Evolutionary conservation across 441 rosid genomes (phyloP).

Genomic region (Kokia cookei): DNA sequence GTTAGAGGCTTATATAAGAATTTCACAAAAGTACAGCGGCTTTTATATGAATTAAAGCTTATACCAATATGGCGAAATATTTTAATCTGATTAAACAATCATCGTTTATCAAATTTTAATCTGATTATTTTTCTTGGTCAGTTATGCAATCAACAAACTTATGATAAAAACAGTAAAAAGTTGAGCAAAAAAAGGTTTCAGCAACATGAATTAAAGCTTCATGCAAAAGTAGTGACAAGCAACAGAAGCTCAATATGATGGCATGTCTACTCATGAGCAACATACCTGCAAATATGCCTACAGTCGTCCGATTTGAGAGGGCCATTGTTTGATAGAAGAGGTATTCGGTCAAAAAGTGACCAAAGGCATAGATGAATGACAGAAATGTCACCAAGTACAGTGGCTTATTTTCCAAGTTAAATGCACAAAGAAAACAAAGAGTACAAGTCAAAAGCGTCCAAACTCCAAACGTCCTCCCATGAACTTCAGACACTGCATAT

Average conservation of each 20-base stretch:
- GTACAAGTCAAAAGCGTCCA: slow-evolving; percentile 96
- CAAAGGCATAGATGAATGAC: slow-evolving; percentile 80
- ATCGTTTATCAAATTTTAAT: not conserved
- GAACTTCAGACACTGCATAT: slow-evolving; percentile 83
- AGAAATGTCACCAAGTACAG: slow-evolving; percentile 76
- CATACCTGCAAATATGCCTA: slow-evolving; percentile 74
- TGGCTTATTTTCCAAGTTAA: slow-evolving; percentile 72
- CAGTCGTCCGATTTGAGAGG: slow-evolving; percentile 61
- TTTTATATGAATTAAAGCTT: not conserved
- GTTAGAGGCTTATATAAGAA: not conserved
- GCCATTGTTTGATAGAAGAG: slow-evolving; percentile 78
- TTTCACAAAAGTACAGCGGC: not conserved
- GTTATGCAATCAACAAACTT: not conserved
- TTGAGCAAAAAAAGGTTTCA: not conserved
- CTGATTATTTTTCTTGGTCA: not conserved
- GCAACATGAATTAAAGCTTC: not conserved
- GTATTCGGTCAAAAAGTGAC: slow-evolving; percentile 80
- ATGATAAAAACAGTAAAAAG: not conserved
- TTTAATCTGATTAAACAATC: not conserved
- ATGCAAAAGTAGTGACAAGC: not conserved
- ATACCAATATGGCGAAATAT: not conserved
- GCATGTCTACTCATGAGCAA: not conserved
- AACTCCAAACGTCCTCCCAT: slow-evolving; percentile 91
- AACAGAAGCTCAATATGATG: not conserved
- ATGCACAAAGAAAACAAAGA: slow-evolving; percentile 89